These are phyloP conservation scores for Claviceps sorghi DNA, from an alignment of 2,329 filamentous ascomycete species.

Conservation along the genomic window DNA sequence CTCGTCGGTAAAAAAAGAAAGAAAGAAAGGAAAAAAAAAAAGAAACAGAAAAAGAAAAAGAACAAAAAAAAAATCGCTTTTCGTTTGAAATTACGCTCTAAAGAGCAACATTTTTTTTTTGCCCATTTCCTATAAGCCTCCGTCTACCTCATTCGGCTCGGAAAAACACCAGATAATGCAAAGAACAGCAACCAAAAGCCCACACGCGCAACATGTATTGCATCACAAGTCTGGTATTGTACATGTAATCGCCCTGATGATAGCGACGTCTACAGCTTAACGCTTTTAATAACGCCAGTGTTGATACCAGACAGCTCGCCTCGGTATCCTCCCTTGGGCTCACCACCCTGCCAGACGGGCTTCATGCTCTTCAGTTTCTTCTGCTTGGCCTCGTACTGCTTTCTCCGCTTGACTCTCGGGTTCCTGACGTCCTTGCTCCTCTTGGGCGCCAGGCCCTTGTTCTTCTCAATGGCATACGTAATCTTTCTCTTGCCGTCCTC, in stretches of 20 bases:
- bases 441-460: conserved; percentile 82
- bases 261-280: conserved; percentile 51
- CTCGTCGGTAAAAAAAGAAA: too few relatives aligned
- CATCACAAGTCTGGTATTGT: background rate
- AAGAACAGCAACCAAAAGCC: background rate
- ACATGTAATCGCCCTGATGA: background rate
- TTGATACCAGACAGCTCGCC: conserved; percentile 95
- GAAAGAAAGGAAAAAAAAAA: too few relatives aligned
- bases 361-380: conserved; percentile 89
- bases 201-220: background rate
- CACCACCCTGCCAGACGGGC: conserved; percentile 71
- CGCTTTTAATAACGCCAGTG: conserved; percentile 79
- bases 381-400: conserved; percentile 91
- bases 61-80: too few relatives aligned
- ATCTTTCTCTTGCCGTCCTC: conserved; percentile 85
- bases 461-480: conserved; percentile 89
- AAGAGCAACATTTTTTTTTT: too few relatives aligned
- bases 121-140: too few relatives aligned
- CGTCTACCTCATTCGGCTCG: too few relatives aligned
- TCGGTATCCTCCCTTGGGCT: conserved; percentile 71
- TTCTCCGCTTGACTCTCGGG: conserved; percentile 93
- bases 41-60: too few relatives aligned
- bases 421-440: conserved; percentile 91
- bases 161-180: too few relatives aligned
- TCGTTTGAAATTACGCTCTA: too few relatives aligned